phyloP scores from a whole-genome alignment of 2,329 filamentous ascomycete species.

The Phaeoacremonium minimum region DNA sequence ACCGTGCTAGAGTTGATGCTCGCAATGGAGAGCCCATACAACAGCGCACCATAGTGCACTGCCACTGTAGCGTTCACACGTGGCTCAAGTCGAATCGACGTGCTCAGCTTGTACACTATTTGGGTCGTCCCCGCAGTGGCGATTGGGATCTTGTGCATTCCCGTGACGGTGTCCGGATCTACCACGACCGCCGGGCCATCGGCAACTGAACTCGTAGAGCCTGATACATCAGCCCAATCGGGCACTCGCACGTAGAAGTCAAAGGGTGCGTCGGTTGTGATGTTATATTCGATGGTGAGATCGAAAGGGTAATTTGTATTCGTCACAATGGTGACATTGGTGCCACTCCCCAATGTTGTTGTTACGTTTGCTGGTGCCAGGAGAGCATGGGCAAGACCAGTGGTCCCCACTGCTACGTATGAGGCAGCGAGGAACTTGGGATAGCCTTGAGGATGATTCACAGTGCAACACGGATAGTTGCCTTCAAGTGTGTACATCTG shows the following conservation, averaged over 20 bases:
- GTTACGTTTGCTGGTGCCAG: slow-evolving; percentile 39
- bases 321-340: slow-evolving; percentile 33
- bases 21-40: slow-evolving; percentile 23
- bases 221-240: slow-evolving; percentile 18
- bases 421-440: slow-evolving; percentile 6
- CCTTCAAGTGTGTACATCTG: slow-evolving; percentile 9
- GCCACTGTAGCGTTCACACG: slow-evolving; percentile 23
- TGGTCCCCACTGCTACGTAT: slow-evolving; percentile 1
- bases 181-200: slow-evolving; percentile 3
- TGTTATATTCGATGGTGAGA: slow-evolving; percentile 21
- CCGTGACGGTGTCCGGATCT: slow-evolving; percentile 9
- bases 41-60: slow-evolving; percentile 22
- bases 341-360: slow-evolving; percentile 27
- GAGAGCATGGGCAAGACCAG: slow-evolving; percentile 32
- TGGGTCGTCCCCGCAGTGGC: slow-evolving; percentile 12
- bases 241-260: slow-evolving; percentile 26
- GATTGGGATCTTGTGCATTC: slow-evolving; percentile 18
- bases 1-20: slow-evolving; percentile 14
- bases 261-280: slow-evolving; percentile 20
- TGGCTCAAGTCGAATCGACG: slow-evolving; percentile 19
- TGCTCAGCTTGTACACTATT: slow-evolving; percentile 16
- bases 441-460: slow-evolving; percentile 8
- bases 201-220: slow-evolving; percentile 5
- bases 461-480: slow-evolving; percentile 7
- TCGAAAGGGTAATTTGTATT: slow-evolving; percentile 41